These are phyloP conservation scores for Aaosphaeria arxii DNA, from an alignment of 2,329 filamentous ascomycete genomes.

Conservation along the genomic window DNA sequence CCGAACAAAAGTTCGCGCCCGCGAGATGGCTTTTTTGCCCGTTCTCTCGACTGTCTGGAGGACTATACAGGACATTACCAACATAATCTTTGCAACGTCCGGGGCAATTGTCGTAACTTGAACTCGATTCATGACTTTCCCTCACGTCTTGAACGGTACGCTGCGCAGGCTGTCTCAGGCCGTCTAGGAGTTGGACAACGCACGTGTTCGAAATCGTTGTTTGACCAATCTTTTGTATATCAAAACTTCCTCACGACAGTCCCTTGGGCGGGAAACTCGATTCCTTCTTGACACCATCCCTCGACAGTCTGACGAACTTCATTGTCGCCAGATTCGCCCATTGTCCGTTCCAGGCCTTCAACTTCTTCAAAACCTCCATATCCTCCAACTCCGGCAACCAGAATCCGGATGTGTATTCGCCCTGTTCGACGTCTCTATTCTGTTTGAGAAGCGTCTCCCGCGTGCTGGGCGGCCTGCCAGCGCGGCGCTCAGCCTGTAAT, in stretches of 20 bases:
- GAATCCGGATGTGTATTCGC: conserved; percentile 81
- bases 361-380: conserved; percentile 59
- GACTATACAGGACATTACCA: too few relatives aligned
- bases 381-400: conserved; percentile 79
- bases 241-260: conserved; percentile 23
- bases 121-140: too few relatives aligned
- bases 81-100: too few relatives aligned
- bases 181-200: too few relatives aligned
- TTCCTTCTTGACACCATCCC: conserved; percentile 61
- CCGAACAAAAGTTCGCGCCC: too few relatives aligned
- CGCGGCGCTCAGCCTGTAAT: conserved; percentile 66
- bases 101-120: too few relatives aligned
- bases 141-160: too few relatives aligned
- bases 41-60: too few relatives aligned
- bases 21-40: too few relatives aligned
- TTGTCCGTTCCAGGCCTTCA: conserved; percentile 76
- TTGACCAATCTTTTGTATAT: too few relatives aligned
- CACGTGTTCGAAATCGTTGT: too few relatives aligned
- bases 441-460: conserved; percentile 75
- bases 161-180: too few relatives aligned
- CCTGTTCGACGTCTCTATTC: conserved; percentile 66
- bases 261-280: conserved; percentile 72
- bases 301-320: conserved; percentile 72
- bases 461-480: conserved; percentile 74
- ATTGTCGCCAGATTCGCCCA: conserved; percentile 78